Base-by-base conservation (phyloP, 2,329 filamentous ascomycete genomes). In the Tolypocladium cylindrosporum region DNA sequence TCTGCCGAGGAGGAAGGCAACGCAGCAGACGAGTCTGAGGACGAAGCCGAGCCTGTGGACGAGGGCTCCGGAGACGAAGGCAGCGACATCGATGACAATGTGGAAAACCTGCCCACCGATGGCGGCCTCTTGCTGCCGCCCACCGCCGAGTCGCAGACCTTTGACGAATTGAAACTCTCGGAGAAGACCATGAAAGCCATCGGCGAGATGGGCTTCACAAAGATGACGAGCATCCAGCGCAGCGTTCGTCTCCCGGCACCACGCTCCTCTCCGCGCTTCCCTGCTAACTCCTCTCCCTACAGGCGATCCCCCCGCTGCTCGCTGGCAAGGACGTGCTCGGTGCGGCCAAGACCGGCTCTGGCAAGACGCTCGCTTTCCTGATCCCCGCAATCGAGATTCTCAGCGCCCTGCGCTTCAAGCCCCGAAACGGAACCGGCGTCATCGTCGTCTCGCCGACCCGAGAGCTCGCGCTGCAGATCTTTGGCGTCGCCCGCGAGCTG, bases 311-410 rank as follows among this genome's bases (percentile, higher is more conserved):
- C 5, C 91, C 92, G 24, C 79, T 95, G 53, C 79, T 97, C 60
- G 91, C 92, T 48, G 94, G 94, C 62, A 87, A 89, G 69, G 93
- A 97, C 75, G 90, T 97, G 27, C 83, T 99, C 51, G 94, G 94
- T 67, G 93, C 93, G 39, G 94, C 94, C 55, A 97, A 97, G 80
- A 97, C 92, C 3, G 92, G 92, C 50, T 95, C 90, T 27, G 94
- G 94, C 70, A 99, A 99, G 79, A 99, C 94, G 1, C 75, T 97
- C 60, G 88, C 93, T 3, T 99, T 99, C 75, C 79, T 99, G 61
- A 92, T 97, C 59, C 94, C 94, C 21, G 92, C 92, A 2, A 82
- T 97, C 43, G 94, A 97, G 76, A 95, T 97, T 86, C 81, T 99
- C 60, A 86, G 87, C 69, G 86, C 91, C 19, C 81, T 99, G 66